phyloP scores from a whole-genome alignment of 768 basidiomycete genomes.

The Russula abietina region DNA sequence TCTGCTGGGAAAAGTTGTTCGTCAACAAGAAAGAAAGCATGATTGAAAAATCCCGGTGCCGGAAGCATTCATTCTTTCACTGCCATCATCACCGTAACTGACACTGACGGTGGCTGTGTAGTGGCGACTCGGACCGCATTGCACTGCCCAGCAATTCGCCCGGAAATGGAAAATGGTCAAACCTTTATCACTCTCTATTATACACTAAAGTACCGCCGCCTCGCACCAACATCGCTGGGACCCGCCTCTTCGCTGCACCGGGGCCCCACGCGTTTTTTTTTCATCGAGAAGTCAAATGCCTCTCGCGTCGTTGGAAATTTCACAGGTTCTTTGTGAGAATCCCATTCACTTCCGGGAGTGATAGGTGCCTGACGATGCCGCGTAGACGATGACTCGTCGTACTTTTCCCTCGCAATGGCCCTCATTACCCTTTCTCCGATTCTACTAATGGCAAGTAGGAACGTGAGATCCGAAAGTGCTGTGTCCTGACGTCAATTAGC shows the following conservation, averaged over 20 bases:
- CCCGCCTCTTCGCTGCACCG: background rate
- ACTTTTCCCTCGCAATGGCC: conserved; percentile 29
- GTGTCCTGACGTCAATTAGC: conserved; percentile 36
- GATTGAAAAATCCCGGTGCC: too few species aligned
- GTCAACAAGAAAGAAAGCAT: too few species aligned
- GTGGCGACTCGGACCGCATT: too few species aligned
- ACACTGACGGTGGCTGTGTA: too few species aligned
- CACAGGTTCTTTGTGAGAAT: conserved; percentile 30
- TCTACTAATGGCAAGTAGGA: conserved; percentile 29
- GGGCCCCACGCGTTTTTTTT: too few species aligned
- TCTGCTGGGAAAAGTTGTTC: too few species aligned
- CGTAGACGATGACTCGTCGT: conserved; percentile 31
- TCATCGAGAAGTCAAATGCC: conserved; percentile 7
- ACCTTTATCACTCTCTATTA: too few species aligned
- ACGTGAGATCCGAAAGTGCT: background rate
- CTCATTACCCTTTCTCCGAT: conserved; percentile 34
- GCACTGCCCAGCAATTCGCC: too few species aligned
- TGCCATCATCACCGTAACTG: too few species aligned
- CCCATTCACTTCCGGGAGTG: background rate
- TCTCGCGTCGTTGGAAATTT: conserved; percentile 26
- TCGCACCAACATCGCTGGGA: background rate
- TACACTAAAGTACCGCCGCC: background rate
- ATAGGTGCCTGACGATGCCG: background rate
- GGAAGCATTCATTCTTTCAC: too few species aligned
- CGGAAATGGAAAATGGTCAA: too few species aligned